A percentile compares a stretch with the other conserved stretches of the same genome.
Conservation (phyloP, 495 filamentous ascomycete species). For the Penicillium macrosclerotiorum region DNA sequence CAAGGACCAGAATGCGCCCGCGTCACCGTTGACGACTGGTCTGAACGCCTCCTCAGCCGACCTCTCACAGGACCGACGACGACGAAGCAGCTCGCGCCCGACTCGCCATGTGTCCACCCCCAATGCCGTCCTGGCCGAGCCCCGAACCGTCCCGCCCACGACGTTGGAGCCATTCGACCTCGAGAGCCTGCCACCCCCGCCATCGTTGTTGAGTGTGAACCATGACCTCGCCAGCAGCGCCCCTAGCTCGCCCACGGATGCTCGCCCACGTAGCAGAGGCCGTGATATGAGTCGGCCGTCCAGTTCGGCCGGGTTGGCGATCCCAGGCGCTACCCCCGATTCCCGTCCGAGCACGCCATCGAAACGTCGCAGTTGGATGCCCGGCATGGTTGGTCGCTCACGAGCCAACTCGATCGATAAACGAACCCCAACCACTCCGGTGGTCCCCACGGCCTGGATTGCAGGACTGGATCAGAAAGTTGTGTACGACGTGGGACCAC, state of each 20-base stretch:
- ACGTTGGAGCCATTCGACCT: conserved; percentile 34
- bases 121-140: conserved; percentile 28
- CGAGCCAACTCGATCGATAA: conserved; percentile 38
- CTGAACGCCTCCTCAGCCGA: conserved; percentile 10
- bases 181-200: conserved; percentile 41
- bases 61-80: conserved; percentile 23
- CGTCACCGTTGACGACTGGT: conserved; percentile 10
- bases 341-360: conserved; percentile 42
- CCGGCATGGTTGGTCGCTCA: conserved; percentile 48
- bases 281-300: conserved; percentile 38
- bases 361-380: conserved; percentile 56
- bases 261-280: conserved; percentile 40
- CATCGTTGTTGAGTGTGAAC: conserved; percentile 43
- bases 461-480: conserved; percentile 54
- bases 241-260: conserved; percentile 30
- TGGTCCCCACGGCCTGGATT: conserved; percentile 58
- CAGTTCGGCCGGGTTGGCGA: conserved; percentile 37
- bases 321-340: conserved; percentile 36
- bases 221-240: conserved; percentile 39
- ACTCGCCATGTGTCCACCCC: conserved; percentile 40
- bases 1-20: conserved; percentile 32
- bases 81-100: conserved; percentile 35
- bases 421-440: conserved; percentile 8
- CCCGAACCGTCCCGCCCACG: conserved; percentile 25
- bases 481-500: conserved; percentile 58